Evolutionary conservation across 2,329 filamentous ascomycete genomes (phyloP), one percentile per base, ranked within the genome.

Genomic region (Paecilomyces formosus): DNA sequence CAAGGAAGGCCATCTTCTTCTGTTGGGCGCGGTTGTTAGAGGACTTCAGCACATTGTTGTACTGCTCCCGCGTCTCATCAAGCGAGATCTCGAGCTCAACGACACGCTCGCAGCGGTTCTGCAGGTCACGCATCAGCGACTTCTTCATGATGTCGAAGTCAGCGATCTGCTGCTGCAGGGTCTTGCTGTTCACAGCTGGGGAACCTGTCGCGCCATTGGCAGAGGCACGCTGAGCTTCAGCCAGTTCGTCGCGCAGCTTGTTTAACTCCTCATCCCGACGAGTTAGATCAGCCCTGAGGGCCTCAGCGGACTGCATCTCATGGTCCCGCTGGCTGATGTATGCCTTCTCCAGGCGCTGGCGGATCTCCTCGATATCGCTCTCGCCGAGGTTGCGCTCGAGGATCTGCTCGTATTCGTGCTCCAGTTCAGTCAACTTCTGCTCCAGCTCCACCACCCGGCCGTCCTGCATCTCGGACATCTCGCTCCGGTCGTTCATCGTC

Each of bases 101-200:
- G 33, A 99, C 92, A 65, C 94, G 88, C 80, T 99, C 94, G 76
- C 94, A 99, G 61, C 94, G 88, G 80, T 99, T 97, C 77, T 99
- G 94, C 64, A 99, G 81, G 76, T 99, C 94, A 59, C 94, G 90
- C 94, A 99, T 99, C 66, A 99, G 82, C 65, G 90, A 96, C 85
- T 99, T 99, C 86, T 99, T 99, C 92, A 99, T 99, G 60, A 91
- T 89, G 75, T 99, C 94, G 68, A 99, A 99, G 73, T 99, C 94
- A 59, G 93, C 90, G 75, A 99, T 96, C 78, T 97, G 94, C 78
- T 99, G 93, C 73, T 96, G 92, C 52, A 97, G 85, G 12, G 91
- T 95, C 82, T 96, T 96, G 81, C 89, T 89, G 68, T 90, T 90
- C 58, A 45, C 39, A 6, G 85, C 79, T 70, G 88, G 76, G 55